phyloP scores from a whole-genome alignment of 2,329 filamentous ascomycete genomes.

The Botrytis elliptica region DNA sequence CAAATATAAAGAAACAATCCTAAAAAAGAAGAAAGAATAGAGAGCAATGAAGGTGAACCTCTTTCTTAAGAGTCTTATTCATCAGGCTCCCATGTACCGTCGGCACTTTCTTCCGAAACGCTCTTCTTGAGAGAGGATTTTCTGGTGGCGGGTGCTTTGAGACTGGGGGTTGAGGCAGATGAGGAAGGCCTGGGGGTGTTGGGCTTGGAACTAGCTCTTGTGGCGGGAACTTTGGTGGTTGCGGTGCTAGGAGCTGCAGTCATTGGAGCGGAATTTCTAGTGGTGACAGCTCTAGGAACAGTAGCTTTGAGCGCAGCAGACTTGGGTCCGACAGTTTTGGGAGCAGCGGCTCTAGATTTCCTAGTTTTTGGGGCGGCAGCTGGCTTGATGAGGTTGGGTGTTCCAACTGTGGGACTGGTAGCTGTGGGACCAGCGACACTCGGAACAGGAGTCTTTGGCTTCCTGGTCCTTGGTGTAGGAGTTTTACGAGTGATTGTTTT shows the following conservation, averaged over 20 bases:
- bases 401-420: neutral
- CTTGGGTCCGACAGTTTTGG: neutral
- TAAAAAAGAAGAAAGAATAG: fast-evolving
- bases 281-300: neutral
- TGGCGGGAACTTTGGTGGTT: neutral
- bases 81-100: neutral
- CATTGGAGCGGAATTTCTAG: neutral
- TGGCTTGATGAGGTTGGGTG: neutral
- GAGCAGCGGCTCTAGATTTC: neutral
- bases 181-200: neutral
- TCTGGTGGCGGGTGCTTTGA: neutral
- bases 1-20: neutral
- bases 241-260: neutral
- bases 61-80: neutral
- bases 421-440: no score
- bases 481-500: neutral
- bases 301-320: neutral
- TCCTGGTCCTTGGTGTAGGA: neutral
- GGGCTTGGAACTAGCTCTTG: neutral
- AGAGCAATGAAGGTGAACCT: no score
- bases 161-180: neutral
- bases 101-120: neutral
- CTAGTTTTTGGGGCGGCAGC: neutral
- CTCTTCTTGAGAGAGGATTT: neutral
- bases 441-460: neutral